Percentiles rank a stretch among this genome's conserved stretches.
Evolutionary conservation across 2,329 filamentous ascomycete species (phyloP).

Genomic region (Corniculantispora saksenae): DNA sequence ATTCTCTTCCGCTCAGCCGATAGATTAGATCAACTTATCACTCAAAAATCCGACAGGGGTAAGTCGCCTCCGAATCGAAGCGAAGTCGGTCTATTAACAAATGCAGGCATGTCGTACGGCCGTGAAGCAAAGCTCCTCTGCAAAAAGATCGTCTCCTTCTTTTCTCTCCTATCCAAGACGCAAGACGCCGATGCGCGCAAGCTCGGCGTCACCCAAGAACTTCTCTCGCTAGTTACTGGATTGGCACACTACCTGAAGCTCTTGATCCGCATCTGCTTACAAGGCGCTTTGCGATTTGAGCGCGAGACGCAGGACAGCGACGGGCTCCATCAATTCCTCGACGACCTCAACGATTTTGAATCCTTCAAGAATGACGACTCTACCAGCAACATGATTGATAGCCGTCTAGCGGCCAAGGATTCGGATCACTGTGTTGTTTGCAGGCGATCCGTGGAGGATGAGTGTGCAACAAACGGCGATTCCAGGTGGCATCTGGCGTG

Average conservation of each 20-base stretch:
- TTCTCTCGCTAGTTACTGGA: conserved; percentile 95
- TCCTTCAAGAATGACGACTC: conserved; percentile 69
- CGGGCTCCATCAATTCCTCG: conserved; percentile 79
- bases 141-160: conserved; percentile 99
- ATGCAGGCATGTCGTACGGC: conserved; percentile 78
- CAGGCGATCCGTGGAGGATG: conserved; percentile 88
- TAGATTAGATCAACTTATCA: conserved; percentile 74
- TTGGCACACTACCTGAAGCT: conserved; percentile 97
- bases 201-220: conserved; percentile 92
- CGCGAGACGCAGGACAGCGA: conserved; percentile 74
- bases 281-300: conserved; percentile 88
- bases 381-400: conserved; percentile 66
- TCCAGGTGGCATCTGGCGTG: conserved; percentile 84
- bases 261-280: conserved; percentile 92
- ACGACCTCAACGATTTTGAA: conserved; percentile 83
- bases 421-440: conserved; percentile 85
- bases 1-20: conserved; percentile 89
- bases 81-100: neutral
- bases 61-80: conserved; percentile 31
- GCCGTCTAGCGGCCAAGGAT: conserved; percentile 68
- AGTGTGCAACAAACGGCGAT: conserved; percentile 76
- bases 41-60: conserved; percentile 73
- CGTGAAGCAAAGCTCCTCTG: conserved; percentile 98
- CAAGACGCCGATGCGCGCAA: conserved; percentile 89
- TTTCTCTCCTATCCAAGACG: conserved; percentile 89